phyloP scores from a whole-genome alignment of 257 asterid genomes.

The Oldenlandia corymbosa region DNA sequence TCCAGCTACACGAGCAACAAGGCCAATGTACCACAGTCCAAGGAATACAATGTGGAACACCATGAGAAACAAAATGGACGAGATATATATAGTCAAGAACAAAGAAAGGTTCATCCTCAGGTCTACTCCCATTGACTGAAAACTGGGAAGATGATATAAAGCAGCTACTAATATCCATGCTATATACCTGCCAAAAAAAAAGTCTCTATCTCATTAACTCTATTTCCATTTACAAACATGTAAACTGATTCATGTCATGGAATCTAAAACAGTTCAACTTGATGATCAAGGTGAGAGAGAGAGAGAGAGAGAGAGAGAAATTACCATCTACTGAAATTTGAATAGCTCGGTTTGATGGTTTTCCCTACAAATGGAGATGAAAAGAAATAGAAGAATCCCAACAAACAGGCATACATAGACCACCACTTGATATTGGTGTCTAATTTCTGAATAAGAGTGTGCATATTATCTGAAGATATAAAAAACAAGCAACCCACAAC shows the following conservation, averaged over 20 bases:
- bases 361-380: conserved; percentile 96
- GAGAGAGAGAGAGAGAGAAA: conserved; percentile 16
- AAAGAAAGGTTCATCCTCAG: conserved; percentile 92
- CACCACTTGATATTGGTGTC: conserved; percentile 99
- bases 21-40: conserved; percentile 93
- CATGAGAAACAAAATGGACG: conserved; percentile 87
- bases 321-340: conserved; percentile 95
- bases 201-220: conserved; percentile 9
- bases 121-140: conserved; percentile 98
- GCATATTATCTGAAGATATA: conserved; percentile 95
- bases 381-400: conserved; percentile 97
- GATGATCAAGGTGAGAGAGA: conserved; percentile 1
- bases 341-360: conserved; percentile 92
- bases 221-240: background rate
- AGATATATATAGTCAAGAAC: conserved; percentile 74
- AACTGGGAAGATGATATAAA: conserved; percentile 95
- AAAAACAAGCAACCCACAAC: conserved; percentile 89
- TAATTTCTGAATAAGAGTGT: conserved; percentile 88
- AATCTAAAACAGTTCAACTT: conserved; percentile 4
- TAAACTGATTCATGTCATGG: background rate
- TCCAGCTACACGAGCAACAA: conserved; percentile 96
- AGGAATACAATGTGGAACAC: conserved; percentile 82
- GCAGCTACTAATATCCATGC: conserved; percentile 94
- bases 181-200: conserved; percentile 65
- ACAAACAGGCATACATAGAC: conserved; percentile 98